Evolutionary conservation across 352 stramenopile genomes (phyloP), one percentile per base, ranked within the genome.

Genomic region (Plasmopara viticola): DNA sequence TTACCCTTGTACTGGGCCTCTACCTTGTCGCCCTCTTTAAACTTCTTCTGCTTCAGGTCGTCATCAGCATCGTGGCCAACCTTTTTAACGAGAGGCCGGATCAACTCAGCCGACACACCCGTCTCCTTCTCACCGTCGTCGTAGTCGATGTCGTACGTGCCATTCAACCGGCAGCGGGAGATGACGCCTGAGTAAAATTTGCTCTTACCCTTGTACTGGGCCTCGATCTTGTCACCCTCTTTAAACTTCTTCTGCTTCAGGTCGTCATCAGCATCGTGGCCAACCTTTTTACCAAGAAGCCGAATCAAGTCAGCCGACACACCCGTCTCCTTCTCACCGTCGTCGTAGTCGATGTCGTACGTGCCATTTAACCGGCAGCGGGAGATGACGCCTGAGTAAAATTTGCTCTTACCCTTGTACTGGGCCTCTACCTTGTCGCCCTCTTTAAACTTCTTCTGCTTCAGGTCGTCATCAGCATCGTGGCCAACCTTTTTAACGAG

Each of bases 291-390:
- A 18, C 12, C 17, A 42, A 71, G 39, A 30, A 43, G 9, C 52
- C 35, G 35, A 8, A 41, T 41, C 4, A 41, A 15, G 4, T 41
- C 35, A 15, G 35, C 35, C 35, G 35, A 13, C 35, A 41, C 35
- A 8, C 35, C 35, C 35, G 35, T 25, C 20, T 25, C 20, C 20
- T 25, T 25, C 20, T 25, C 20, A 25, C 20, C 20, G 20, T 64
- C 25, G 31, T 93, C 72, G 44, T 87, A 93, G 42, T 81, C 63
- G 45, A 94, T 79, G 37, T 90, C 71, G 43, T 83, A 94, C 0
- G 76, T 90, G 0, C 79, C 84, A 46, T 89, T 80, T n/a, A 74
- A 52, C 2, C 66, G 62, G 39, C 56, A 78, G 1, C 74, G 66
- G 51, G 60, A 40, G 28, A 86, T 63, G 9, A 77, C 54, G 15